Evolutionary conservation across 495 filamentous ascomycete genomes (phyloP).

Genomic region (Chaetomium fimeti): DNA sequence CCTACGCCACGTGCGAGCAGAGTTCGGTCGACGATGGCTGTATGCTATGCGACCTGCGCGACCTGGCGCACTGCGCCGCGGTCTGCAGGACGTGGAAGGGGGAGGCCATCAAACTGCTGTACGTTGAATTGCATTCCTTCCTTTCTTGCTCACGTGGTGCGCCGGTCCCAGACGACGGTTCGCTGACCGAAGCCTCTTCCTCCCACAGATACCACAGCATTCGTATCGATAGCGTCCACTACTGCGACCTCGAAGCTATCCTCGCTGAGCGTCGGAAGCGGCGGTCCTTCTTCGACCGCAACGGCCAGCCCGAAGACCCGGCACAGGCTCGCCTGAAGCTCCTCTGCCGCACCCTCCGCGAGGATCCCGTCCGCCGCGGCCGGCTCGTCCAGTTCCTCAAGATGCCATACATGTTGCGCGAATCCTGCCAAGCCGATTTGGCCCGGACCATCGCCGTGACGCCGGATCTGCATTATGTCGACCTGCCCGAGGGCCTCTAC

Average conservation of each 20-base stretch:
- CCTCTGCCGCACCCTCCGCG: constrained; percentile 76
- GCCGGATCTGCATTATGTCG: constrained; percentile 84
- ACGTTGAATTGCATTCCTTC: constrained; percentile 34
- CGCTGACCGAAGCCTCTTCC: not conserved
- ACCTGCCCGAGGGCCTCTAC: constrained; percentile 85
- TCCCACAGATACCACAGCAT: constrained; percentile 74
- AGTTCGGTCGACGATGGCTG: constrained; percentile 81
- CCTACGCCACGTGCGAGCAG: constrained; percentile 77
- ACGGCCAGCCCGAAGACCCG: constrained; percentile 74
- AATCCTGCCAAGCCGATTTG: constrained; percentile 78
- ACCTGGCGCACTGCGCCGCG: constrained; percentile 74
- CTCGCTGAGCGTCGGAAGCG: constrained; percentile 74
- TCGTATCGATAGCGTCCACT: constrained; percentile 92
- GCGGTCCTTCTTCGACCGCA: constrained; percentile 64
- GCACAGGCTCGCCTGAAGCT: constrained; percentile 71
- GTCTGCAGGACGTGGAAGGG: constrained; percentile 72
- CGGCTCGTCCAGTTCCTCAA: constrained; percentile 72
- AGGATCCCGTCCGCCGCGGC: constrained; percentile 63
- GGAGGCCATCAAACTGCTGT: constrained; percentile 60
- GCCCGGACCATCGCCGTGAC: constrained; percentile 81
- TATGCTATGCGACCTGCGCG: constrained; percentile 93
- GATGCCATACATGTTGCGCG: constrained; percentile 94
- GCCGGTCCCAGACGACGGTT: not conserved
- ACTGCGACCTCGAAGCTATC: constrained; percentile 81
- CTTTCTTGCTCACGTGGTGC: not conserved